Base-by-base conservation (phyloP, 2,329 filamentous ascomycete genomes). In the Didymosphaeria variabile region DNA sequence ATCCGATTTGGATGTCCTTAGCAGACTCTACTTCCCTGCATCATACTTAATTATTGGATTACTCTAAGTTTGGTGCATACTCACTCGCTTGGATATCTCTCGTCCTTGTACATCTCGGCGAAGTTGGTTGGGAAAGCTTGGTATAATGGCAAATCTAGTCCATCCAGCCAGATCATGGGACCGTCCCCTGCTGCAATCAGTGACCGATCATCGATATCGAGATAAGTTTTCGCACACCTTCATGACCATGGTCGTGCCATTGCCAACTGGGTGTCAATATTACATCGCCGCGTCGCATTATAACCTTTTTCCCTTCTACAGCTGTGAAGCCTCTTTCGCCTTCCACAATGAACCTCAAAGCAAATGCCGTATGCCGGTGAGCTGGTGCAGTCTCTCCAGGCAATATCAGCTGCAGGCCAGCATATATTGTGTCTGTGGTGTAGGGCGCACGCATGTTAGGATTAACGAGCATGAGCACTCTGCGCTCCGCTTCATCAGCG, bases 181-280 rank as follows among this genome's bases (percentile, higher is more conserved):
- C 76, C 77, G 1, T 77, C 73, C 21, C 84, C 82, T 55, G 21
- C n/a, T 32, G 5, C 56, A 15, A 21, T 44, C 19, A 44, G 40
- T 9, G 19, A n/a, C 5, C 5, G 17, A 19, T 17, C 40, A 21
- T 9, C n/a, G 8, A 21, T 13, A 5, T 21, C 19, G 17, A n/a
- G 5, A 21, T 5, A 9, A n/a, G 5, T 2, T 44, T 21, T 2
- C 8, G n/a, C 40, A 21, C 5, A 44, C 19, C 59, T 12, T 87
- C 84, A 46, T 87, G 86, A 7, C 85, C 85, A 59, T 87, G 85
- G 59, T 87, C 86, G 61, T 87, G 86, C 79, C 83, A 87, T 66
- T 86, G 82, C 85, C 85, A 87, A 0, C 79, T 82, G 0, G 85
- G 85, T 0, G 85, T 87, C 1, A 87, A 71, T 17, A 87, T 83